phyloP scores from a whole-genome alignment of 106 monocot species.

The Ottelia alismoides region DNA sequence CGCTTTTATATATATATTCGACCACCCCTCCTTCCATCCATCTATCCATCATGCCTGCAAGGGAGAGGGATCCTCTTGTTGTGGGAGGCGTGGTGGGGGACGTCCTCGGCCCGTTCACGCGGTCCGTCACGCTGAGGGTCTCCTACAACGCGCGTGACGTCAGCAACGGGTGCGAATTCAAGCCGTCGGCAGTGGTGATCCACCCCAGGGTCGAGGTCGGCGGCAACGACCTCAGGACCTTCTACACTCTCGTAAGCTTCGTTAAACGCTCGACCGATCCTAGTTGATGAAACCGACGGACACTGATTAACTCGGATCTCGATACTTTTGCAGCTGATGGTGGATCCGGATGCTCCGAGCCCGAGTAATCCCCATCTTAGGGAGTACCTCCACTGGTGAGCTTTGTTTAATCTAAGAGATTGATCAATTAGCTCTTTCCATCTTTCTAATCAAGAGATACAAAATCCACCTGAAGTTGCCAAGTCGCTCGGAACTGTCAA shows the following conservation, averaged over 20 bases:
- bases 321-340: conserved; percentile 39
- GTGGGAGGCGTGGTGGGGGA: conserved; percentile 41
- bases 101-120: conserved; percentile 33
- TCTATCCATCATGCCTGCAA: neutral
- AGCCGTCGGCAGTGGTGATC: conserved; percentile 52
- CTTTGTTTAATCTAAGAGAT: no score
- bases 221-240: conserved; percentile 54
- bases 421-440: no score
- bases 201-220: conserved; percentile 66
- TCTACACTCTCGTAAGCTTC: conserved; percentile 91
- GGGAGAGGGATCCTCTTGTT: conserved; percentile 24
- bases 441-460: no score
- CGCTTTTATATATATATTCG: no score
- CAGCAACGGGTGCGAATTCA: conserved; percentile 60
- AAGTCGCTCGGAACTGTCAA: neutral
- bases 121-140: conserved; percentile 21
- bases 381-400: conserved; percentile 61
- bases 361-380: conserved; percentile 46
- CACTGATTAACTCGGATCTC: no score
- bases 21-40: no score
- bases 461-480: no score
- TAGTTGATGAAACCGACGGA: no score
- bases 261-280: no score
- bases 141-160: conserved; percentile 34
- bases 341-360: conserved; percentile 64